Conservation (phyloP, 2,329 filamentous ascomycete genomes). For the Diplodia seriata region DNA sequence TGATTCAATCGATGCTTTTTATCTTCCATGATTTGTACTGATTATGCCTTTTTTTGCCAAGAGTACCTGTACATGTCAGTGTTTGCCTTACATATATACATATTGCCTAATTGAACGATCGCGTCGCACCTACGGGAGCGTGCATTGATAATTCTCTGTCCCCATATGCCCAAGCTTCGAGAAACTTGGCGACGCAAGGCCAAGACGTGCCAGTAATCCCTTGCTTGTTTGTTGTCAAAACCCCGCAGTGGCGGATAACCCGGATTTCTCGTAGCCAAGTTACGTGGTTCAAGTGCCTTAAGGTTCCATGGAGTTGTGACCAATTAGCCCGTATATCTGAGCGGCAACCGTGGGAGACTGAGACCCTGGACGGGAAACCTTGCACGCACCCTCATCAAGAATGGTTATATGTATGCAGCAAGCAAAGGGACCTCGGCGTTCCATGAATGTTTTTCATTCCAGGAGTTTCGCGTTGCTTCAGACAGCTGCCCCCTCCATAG, state of each 20-base stretch:
- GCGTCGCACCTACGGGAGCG: not conserved
- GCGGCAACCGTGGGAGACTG: not conserved
- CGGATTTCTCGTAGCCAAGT: not conserved
- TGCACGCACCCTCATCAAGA: not conserved
- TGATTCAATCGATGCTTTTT: slow-evolving; percentile 22
- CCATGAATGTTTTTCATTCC: slow-evolving; percentile 19
- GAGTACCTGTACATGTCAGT: slow-evolving; percentile 20
- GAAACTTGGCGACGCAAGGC: not conserved
- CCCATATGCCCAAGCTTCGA: not conserved
- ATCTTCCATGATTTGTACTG: slow-evolving; percentile 22
- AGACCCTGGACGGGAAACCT: not conserved
- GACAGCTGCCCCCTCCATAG: not conserved
- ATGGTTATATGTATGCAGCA: not conserved
- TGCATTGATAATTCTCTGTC: not conserved
- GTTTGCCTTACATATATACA: slow-evolving; percentile 1
- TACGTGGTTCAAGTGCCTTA: not conserved
- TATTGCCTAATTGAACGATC: slow-evolving; percentile 1
- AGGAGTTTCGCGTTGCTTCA: not conserved
- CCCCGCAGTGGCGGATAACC: not conserved
- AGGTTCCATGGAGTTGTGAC: not conserved
- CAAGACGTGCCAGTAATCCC: slow-evolving; percentile 9
- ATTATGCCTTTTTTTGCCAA: slow-evolving; percentile 11
- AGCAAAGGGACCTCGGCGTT: not conserved
- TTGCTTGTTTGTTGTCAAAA: not conserved
- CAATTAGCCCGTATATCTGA: not conserved